Conservation (phyloP, 2,329 filamentous ascomycete species). For the Stachybotrys chlorohalonatus region DNA sequence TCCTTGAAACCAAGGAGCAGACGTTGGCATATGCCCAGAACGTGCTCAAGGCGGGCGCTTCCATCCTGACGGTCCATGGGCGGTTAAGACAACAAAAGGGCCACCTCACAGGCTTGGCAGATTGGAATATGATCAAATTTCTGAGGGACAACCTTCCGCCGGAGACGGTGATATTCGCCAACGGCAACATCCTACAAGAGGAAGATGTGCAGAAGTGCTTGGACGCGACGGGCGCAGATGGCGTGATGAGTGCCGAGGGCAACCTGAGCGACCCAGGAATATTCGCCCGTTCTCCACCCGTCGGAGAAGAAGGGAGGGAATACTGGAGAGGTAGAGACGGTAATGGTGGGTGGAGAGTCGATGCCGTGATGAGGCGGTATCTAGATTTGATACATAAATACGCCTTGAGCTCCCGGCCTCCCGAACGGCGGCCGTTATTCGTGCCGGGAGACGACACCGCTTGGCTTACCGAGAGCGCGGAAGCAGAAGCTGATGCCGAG, state of each 20-base stretch:
- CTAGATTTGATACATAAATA: slow-evolving; percentile 82
- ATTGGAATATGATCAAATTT: slow-evolving; percentile 80
- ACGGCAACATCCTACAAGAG: slow-evolving; percentile 82
- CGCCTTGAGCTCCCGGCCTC: slow-evolving; percentile 57
- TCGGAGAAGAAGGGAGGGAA: slow-evolving; percentile 60
- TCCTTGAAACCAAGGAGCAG: slow-evolving; percentile 77
- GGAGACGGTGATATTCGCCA: slow-evolving; percentile 92
- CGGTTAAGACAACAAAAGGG: slow-evolving; percentile 87
- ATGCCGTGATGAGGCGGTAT: slow-evolving; percentile 80
- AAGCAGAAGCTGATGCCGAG: slow-evolving; percentile 24
- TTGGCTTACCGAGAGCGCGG: slow-evolving; percentile 30
- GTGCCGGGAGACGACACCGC: slow-evolving; percentile 47
- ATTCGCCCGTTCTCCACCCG: slow-evolving; percentile 60
- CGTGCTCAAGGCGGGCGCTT: slow-evolving; percentile 79
- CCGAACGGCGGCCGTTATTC: slow-evolving; percentile 63
- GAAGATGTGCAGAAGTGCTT: slow-evolving; percentile 72
- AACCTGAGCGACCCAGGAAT: slow-evolving; percentile 88
- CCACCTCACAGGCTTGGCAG: slow-evolving; percentile 84
- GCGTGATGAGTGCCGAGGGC: slow-evolving; percentile 91
- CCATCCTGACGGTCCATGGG: slow-evolving; percentile 88
- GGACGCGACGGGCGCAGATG: slow-evolving; percentile 78
- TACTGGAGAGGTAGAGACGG: slow-evolving; percentile 80
- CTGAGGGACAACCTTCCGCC: slow-evolving; percentile 72
- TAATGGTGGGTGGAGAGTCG: slow-evolving; percentile 77
- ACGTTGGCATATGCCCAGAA: slow-evolving; percentile 85